Evolutionary conservation across 73 alveolate species (phyloP).

Genomic region (Diophrys appendiculata): DNA sequence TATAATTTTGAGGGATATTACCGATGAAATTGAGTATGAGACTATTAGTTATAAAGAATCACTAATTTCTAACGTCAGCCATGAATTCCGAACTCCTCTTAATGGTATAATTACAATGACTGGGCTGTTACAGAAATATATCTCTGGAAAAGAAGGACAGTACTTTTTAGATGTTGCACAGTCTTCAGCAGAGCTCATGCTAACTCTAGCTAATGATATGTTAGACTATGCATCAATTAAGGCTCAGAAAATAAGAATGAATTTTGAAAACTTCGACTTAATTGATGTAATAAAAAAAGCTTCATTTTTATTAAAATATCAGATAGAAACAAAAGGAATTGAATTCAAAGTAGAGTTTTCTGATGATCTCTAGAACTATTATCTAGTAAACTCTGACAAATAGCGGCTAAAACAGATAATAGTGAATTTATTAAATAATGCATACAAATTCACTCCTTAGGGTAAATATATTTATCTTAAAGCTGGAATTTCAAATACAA

Average conservation of each 20-base stretch:
- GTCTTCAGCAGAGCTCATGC: constrained; percentile 28
- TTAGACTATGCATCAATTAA: constrained; percentile 47
- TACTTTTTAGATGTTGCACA: constrained; percentile 17
- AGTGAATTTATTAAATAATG: constrained; percentile 51
- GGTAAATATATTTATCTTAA: no score
- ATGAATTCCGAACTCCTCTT: constrained; percentile 63
- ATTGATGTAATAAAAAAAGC: constrained; percentile 20
- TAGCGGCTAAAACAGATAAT: constrained; percentile 41
- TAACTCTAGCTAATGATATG: constrained; percentile 47
- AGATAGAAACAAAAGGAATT: constrained; percentile 2
- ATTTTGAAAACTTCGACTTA: constrained; percentile 12
- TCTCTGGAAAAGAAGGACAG: background rate
- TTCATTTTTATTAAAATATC: background rate
- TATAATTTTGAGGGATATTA: no score
- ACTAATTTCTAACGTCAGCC: constrained; percentile 54
- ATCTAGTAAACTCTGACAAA: constrained; percentile 18
- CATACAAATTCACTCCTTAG: constrained; percentile 37
- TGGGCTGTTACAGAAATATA: constrained; percentile 10
- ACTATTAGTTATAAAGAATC: constrained; percentile 28
- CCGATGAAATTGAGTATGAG: no score
- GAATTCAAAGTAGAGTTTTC: constrained; percentile 4
- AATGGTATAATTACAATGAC: constrained; percentile 39
- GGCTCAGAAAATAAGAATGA: constrained; percentile 42
- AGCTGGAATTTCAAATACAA: no score
- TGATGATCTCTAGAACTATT: background rate